Evolutionary conservation across 176 grass and related monocot species (phyloP), one percentile per base, ranked within the genome.

Genomic region (Phyllostachys edulis): DNA sequence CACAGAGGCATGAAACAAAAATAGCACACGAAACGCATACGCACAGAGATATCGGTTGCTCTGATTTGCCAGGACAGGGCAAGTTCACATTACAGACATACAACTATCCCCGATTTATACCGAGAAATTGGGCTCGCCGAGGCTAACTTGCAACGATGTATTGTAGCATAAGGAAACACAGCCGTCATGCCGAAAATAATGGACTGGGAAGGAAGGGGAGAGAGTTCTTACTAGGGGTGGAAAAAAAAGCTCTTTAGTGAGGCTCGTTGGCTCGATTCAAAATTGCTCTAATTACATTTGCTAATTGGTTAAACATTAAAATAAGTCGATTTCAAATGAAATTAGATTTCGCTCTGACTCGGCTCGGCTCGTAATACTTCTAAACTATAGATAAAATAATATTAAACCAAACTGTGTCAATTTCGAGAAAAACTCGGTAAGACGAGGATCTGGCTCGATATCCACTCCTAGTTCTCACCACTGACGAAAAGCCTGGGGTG

Each of bases 401-500:
- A n/a, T n/a, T n/a, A n/a, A n/a, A n/a, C n/a, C n/a, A n/a, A n/a
- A n/a, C n/a, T n/a, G n/a, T n/a, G n/a, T n/a, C n/a, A n/a, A n/a
- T n/a, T n/a, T n/a, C n/a, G n/a, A n/a, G n/a, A n/a, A n/a, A n/a
- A n/a, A n/a, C n/a, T n/a, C n/a, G n/a, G n/a, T n/a, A n/a, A n/a
- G n/a, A n/a, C n/a, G n/a, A n/a, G n/a, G n/a, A n/a, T n/a, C n/a
- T n/a, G n/a, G n/a, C n/a, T n/a, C n/a, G n/a, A n/a, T n/a, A n/a
- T n/a, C n/a, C n/a, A n/a, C n/a, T n/a, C n/a, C n/a, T n/a, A 65
- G 37, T 13, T 11, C 27, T 94, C 78, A 97, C 95, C 95, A 54
- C 95, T 97, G 77, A 97, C 78, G 82, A 94, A 97, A 34, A 97
- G 90, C 46, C 93, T 97, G 65, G 95, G 34, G 87, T 86, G 78